These are phyloP conservation scores for Sclerotinia minor DNA, from an alignment of 2,329 filamentous ascomycete genomes.

Conservation along the genomic window DNA sequence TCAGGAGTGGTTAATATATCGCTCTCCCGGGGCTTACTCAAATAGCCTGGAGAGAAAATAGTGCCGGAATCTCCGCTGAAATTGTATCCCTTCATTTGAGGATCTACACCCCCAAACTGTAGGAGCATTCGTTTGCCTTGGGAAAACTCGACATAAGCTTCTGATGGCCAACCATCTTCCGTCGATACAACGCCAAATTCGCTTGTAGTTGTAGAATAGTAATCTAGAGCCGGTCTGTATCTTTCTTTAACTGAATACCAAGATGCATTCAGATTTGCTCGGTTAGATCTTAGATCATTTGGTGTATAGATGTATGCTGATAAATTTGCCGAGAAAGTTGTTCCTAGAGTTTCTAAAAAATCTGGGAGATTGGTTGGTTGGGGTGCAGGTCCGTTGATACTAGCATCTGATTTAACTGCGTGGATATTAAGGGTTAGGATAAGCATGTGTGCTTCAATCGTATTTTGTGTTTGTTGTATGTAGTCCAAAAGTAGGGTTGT, in stretches of 20 bases:
- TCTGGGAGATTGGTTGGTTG: constrained; percentile 48
- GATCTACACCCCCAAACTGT: constrained; percentile 56
- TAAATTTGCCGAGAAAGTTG: constrained; percentile 50
- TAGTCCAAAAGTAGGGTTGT: constrained; percentile 54
- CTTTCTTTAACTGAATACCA: constrained; percentile 52
- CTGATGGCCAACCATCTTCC: constrained; percentile 63
- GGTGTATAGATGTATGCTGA: constrained; percentile 57
- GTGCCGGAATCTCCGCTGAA: constrained; percentile 50
- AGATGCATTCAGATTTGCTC: constrained; percentile 56
- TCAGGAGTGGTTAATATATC: constrained; percentile 41
- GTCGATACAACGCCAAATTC: constrained; percentile 47
- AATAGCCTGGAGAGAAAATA: constrained; percentile 53
- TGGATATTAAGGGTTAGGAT: constrained; percentile 61
- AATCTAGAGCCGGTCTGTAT: constrained; percentile 52
- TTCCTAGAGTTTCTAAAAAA: constrained; percentile 47
- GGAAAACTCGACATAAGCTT: constrained; percentile 56
- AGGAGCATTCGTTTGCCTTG: constrained; percentile 55
- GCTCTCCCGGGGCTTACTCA: constrained; percentile 43
- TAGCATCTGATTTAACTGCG: constrained; percentile 49
- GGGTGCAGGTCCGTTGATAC: constrained; percentile 48
- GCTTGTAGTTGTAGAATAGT: constrained; percentile 47
- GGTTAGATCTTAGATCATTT: constrained; percentile 49
- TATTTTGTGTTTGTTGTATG: constrained; percentile 53
- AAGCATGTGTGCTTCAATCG: constrained; percentile 54
- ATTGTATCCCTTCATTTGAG: constrained; percentile 58